phyloP scores from a whole-genome alignment of 2,329 filamentous ascomycete genomes.

The Acephala macrosclerotiorum region DNA sequence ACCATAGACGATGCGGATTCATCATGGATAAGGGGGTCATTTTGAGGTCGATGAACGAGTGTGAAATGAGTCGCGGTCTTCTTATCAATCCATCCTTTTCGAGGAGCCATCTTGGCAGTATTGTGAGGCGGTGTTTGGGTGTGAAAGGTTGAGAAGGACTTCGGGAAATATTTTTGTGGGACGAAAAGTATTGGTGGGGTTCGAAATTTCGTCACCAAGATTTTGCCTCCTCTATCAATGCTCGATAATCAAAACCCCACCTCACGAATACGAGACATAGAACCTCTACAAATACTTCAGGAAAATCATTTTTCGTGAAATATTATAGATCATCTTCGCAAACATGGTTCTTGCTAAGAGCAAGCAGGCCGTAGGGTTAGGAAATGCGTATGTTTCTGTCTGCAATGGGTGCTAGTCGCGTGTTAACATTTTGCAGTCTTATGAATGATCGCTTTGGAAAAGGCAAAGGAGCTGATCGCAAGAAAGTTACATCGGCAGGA shows the following conservation, averaged over 20 bases:
- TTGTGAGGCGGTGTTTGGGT: conserved; percentile 46
- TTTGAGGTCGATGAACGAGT: conserved; percentile 94
- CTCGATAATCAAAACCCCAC: conserved; percentile 35
- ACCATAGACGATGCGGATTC: conserved; percentile 88
- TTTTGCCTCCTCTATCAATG: conserved; percentile 28
- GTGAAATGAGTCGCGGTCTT: conserved; percentile 92
- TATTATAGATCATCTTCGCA: conserved; percentile 9
- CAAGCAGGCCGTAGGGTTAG: conserved; percentile 92
- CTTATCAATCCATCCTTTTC: conserved; percentile 70
- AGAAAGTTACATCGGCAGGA: conserved; percentile 67
- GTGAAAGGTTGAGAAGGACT: conserved; percentile 12
- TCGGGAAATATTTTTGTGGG: conserved; percentile 14
- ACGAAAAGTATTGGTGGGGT: conserved; percentile 33
- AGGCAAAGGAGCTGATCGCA: conserved; percentile 84
- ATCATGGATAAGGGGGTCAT: conserved; percentile 97
- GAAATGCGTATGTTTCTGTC: conserved; percentile 63
- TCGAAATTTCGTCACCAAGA: conserved; percentile 35
- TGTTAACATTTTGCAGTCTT: conserved; percentile 59
- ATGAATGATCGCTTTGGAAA: conserved; percentile 99
- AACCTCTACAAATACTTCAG: conserved; percentile 22
- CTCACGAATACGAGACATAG: conserved; percentile 44
- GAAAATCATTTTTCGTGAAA: not conserved
- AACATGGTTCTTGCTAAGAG: conserved; percentile 85
- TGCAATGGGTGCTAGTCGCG: no score
- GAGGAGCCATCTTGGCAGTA: conserved; percentile 44